Evolutionary conservation across 768 basidiomycete species (phyloP).

Genomic region (Suillus weaverae): DNA sequence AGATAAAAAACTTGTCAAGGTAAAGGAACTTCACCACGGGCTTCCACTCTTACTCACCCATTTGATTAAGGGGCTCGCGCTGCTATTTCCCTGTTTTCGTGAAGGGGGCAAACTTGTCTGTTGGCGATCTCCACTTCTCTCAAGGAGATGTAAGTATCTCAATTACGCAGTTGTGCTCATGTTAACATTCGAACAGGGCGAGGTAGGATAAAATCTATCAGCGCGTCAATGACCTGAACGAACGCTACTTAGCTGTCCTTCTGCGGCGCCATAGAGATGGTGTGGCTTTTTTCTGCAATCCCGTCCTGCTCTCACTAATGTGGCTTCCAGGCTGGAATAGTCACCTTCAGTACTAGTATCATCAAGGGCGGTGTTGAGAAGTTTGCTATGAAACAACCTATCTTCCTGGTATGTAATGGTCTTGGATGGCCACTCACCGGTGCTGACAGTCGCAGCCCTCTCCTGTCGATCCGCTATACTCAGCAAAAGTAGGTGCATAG

Average conservation of each 20-base stretch:
- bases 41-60: not conserved
- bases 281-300: slow-evolving; percentile 13
- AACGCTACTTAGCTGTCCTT: slow-evolving; percentile 52
- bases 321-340: slow-evolving; percentile 55
- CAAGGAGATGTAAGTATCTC: slow-evolving; percentile 60
- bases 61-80: slow-evolving; percentile 52
- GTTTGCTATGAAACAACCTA: slow-evolving; percentile 71
- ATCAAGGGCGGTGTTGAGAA: slow-evolving; percentile 76
- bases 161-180: not conserved
- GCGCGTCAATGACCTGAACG: not conserved
- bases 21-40: slow-evolving; percentile 16
- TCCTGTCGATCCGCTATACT: slow-evolving; percentile 73
- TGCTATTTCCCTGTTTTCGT: slow-evolving; percentile 81
- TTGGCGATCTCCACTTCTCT: slow-evolving; percentile 79
- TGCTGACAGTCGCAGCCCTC: slow-evolving; percentile 50
- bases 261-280: slow-evolving; percentile 81
- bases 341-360: slow-evolving; percentile 70
- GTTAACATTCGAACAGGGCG: slow-evolving; percentile 43
- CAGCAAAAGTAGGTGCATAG: slow-evolving; percentile 49
- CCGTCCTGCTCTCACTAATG: not conserved
- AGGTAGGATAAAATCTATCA: slow-evolving; percentile 37
- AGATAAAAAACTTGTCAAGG: slow-evolving; percentile 80
- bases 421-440: not conserved
- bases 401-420: slow-evolving; percentile 55
- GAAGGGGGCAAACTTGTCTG: slow-evolving; percentile 72